Percentiles rank a stretch among this genome's conserved stretches.
phyloP scores from a whole-genome alignment of 768 basidiomycete species.

The Pisolithus albus region DNA sequence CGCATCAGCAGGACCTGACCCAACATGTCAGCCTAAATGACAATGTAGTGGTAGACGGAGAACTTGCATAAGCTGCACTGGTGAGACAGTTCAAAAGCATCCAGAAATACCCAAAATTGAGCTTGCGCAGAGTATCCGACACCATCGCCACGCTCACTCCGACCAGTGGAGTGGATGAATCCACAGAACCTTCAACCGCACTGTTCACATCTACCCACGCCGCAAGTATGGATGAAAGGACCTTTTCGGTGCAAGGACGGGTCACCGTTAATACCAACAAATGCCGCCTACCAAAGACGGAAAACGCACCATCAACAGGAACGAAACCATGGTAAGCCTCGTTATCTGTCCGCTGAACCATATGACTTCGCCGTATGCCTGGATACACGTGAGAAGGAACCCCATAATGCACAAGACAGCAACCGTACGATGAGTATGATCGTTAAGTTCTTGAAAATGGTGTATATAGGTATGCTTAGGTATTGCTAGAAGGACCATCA shows the following conservation, averaged over 20 bases:
- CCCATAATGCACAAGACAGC: not conserved
- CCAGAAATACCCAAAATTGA: slow-evolving; percentile 62
- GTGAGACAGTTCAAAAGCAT: slow-evolving; percentile 90
- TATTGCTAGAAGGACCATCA: slow-evolving; percentile 62
- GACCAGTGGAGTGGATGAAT: slow-evolving; percentile 19
- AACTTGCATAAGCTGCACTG: slow-evolving; percentile 82
- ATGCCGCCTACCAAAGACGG: not conserved
- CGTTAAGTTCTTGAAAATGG: slow-evolving; percentile 99
- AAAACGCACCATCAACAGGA: slow-evolving; percentile 77
- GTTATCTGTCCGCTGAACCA: slow-evolving; percentile 95
- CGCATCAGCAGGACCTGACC: slow-evolving; percentile 88
- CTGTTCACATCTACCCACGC: slow-evolving; percentile 81
- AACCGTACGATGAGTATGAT: slow-evolving; percentile 89
- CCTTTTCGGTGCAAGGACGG: slow-evolving; percentile 36
- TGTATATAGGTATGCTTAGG: slow-evolving; percentile 94
- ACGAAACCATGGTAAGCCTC: slow-evolving; percentile 79
- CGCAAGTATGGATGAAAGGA: slow-evolving; percentile 91
- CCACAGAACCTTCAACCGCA: slow-evolving; percentile 24
- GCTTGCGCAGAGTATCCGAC: no score
- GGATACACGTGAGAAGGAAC: slow-evolving; percentile 2
- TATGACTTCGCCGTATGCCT: slow-evolving; percentile 96
- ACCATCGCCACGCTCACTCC: slow-evolving; percentile 19
- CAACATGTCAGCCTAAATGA: not conserved
- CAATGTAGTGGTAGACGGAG: not conserved
- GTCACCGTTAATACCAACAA: not conserved